These are phyloP conservation scores for Picea sitchensis DNA, from an alignment of 75 land plant species.

Conservation along the genomic window DNA sequence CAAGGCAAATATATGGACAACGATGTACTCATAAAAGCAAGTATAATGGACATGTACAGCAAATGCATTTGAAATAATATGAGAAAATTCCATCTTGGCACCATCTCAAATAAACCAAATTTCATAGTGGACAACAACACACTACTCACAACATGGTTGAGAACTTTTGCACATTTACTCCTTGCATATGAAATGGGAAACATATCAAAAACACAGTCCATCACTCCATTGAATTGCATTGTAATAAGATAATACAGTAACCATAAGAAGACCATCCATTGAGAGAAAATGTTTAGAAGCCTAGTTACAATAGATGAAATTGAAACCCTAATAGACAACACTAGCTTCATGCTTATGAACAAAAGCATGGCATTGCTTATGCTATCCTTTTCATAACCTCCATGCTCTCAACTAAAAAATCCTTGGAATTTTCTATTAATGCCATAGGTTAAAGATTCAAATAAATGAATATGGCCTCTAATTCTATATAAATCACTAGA, in stretches of 20 bases:
- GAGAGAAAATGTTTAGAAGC: slow-evolving; percentile 63
- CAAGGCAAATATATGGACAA: slow-evolving; percentile 80
- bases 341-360: no score
- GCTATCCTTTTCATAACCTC: no score
- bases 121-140: slow-evolving; percentile 81
- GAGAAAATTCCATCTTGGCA: slow-evolving; percentile 85
- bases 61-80: slow-evolving; percentile 69
- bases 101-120: slow-evolving; percentile 75
- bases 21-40: slow-evolving; percentile 68
- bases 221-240: slow-evolving; percentile 83
- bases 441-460: no score
- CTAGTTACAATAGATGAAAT: slow-evolving; percentile 62
- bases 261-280: slow-evolving; percentile 70
- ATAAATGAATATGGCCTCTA: no score
- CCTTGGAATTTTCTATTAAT: no score
- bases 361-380: no score
- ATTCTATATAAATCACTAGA: no score
- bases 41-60: slow-evolving; percentile 69
- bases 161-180: slow-evolving; percentile 63
- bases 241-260: slow-evolving; percentile 80
- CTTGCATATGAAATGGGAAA: slow-evolving; percentile 61
- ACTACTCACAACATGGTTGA: slow-evolving; percentile 74
- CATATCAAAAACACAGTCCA: slow-evolving; percentile 70
- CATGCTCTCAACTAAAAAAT: no score
- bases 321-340: no score